Percentiles rank a stretch among this genome's conserved stretches.
Evolutionary conservation across 164 flowering plant genomes (phyloP).

Genomic region (Vitis rupestris): DNA sequence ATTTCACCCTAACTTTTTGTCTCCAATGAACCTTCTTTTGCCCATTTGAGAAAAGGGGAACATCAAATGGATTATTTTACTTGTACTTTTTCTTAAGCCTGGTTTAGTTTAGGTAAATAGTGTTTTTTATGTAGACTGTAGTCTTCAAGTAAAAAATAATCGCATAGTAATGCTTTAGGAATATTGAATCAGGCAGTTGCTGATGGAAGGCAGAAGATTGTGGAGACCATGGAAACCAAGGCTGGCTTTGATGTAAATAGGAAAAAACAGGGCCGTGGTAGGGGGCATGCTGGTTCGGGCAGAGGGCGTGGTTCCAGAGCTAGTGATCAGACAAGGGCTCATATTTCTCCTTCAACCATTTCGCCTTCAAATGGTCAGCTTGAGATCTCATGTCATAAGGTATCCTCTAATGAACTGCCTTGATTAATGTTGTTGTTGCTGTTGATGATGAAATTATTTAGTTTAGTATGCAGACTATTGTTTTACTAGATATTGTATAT

Average conservation of each 20-base stretch:
- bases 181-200: conserved; percentile 34
- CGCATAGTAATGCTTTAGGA: conserved; percentile 10
- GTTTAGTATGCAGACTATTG: neutral
- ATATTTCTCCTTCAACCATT: conserved; percentile 32
- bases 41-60: too few species aligned
- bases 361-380: conserved; percentile 63
- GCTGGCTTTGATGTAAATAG: conserved; percentile 45
- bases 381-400: conserved; percentile 59
- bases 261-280: conserved; percentile 78
- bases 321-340: conserved; percentile 51
- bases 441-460: neutral
- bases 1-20: too few species aligned
- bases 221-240: conserved; percentile 45
- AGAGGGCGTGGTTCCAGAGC: conserved; percentile 70
- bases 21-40: too few species aligned
- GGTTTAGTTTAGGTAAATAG: too few species aligned
- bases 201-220: conserved; percentile 46
- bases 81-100: too few species aligned
- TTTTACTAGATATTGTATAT: too few species aligned
- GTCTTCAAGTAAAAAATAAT: neutral
- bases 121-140: too few species aligned
- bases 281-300: conserved; percentile 61
- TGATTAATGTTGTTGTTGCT: neutral
- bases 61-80: too few species aligned
- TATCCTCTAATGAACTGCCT: conserved; percentile 12